These are phyloP conservation scores for Blumeria hordei DNA, from an alignment of 2,329 filamentous ascomycete genomes.

Conservation along the genomic window DNA sequence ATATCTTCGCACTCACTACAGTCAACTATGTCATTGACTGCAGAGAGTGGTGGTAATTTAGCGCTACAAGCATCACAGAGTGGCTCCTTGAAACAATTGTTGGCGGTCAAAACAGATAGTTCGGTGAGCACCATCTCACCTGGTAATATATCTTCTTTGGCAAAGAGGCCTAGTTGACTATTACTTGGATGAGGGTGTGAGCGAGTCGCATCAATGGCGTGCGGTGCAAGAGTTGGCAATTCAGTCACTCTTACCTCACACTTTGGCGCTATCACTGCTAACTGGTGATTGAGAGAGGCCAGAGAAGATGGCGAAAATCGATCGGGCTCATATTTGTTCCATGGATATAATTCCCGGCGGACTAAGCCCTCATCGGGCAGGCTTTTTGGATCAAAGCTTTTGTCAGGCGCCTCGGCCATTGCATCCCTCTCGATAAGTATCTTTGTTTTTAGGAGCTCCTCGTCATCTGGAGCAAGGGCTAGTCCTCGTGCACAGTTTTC, in stretches of 20 bases:
- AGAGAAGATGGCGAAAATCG: slow-evolving; percentile 47
- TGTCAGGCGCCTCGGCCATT: slow-evolving; percentile 21
- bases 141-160: slow-evolving; percentile 52
- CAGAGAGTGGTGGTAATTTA: slow-evolving; percentile 35
- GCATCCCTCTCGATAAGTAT: slow-evolving; percentile 28
- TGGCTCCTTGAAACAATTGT: slow-evolving; percentile 65
- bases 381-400: slow-evolving; percentile 23
- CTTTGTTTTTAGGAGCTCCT: slow-evolving; percentile 28
- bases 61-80: slow-evolving; percentile 77
- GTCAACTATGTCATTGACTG: slow-evolving; percentile 22
- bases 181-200: slow-evolving; percentile 30
- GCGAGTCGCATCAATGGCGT: slow-evolving; percentile 24
- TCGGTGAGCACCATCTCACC: slow-evolving; percentile 60
- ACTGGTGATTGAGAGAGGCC: slow-evolving; percentile 42
- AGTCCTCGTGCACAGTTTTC: slow-evolving; percentile 41
- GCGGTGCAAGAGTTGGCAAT: slow-evolving; percentile 43
- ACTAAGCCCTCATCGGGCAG: slow-evolving; percentile 48
- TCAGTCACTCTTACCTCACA: slow-evolving; percentile 56
- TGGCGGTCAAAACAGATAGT: slow-evolving; percentile 67
- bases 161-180: slow-evolving; percentile 74
- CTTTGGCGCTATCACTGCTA: slow-evolving; percentile 50
- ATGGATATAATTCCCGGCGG: slow-evolving; percentile 45
- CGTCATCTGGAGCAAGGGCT: slow-evolving; percentile 26
- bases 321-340: slow-evolving; percentile 44
- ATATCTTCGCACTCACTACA: slow-evolving; percentile 40